phyloP scores from a whole-genome alignment of 257 asterid genomes.

The Oldenlandia corymbosa region DNA sequence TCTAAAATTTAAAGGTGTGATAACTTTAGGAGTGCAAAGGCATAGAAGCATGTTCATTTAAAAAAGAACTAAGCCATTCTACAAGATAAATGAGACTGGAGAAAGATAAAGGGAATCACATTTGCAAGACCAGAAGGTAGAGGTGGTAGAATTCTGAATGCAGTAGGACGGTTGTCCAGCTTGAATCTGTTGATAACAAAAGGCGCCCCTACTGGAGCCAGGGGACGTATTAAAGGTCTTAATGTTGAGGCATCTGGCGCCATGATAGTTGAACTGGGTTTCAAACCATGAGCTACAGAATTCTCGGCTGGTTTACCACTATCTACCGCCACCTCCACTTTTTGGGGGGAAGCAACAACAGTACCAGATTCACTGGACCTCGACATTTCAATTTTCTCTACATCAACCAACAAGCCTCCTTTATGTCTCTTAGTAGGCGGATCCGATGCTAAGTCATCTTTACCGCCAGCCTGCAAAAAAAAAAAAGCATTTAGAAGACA shows the following conservation, averaged over 20 bases:
- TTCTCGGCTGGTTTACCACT: constrained; percentile 33
- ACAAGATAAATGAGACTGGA: neutral
- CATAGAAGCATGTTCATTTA: neutral
- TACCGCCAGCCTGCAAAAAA: constrained; percentile 60
- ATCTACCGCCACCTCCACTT: constrained; percentile 24
- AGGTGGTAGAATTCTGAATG: constrained; percentile 71
- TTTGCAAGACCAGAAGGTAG: constrained; percentile 73
- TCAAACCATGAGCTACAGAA: constrained; percentile 27
- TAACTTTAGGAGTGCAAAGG: neutral
- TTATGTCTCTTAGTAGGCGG: constrained; percentile 36
- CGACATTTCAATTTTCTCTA: constrained; percentile 40
- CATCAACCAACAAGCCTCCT: constrained; percentile 36
- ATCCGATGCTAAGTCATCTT: constrained; percentile 46
- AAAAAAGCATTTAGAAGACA: neutral
- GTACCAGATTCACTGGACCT: constrained; percentile 22
- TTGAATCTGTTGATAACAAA: constrained; percentile 62
- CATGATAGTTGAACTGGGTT: constrained; percentile 26
- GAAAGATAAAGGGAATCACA: constrained; percentile 37
- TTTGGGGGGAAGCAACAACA: constrained; percentile 31
- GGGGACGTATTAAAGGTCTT: constrained; percentile 52
- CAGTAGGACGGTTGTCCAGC: constrained; percentile 92
- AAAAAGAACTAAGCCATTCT: neutral
- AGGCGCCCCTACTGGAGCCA: constrained; percentile 48
- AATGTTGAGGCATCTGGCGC: constrained; percentile 36
- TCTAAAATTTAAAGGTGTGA: neutral